Conservation (phyloP, 2,329 filamentous ascomycete genomes). For the Acephala macrosclerotiorum region DNA sequence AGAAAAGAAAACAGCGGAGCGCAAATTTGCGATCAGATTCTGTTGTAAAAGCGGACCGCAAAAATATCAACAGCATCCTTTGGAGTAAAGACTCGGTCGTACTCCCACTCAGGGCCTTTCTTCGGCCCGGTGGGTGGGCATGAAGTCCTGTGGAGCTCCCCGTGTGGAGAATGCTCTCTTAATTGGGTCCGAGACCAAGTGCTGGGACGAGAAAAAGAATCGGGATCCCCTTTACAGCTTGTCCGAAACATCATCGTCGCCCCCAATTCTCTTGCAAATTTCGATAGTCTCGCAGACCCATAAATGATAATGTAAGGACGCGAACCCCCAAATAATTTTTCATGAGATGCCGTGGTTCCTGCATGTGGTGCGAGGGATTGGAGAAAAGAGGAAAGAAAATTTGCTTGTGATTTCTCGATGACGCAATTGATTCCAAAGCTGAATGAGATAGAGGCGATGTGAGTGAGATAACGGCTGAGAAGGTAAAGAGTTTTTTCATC, state of each 20-base stretch:
- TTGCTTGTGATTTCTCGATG: not conserved
- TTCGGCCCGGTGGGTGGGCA: not conserved
- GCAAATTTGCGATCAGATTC: not conserved
- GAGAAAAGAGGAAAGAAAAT: too few species aligned
- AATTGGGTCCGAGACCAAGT: not conserved
- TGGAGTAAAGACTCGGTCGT: slow-evolving; percentile 1
- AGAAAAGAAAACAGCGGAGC: not conserved
- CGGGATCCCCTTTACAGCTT: not conserved
- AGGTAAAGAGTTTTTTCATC: not conserved
- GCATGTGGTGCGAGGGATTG: too few species aligned
- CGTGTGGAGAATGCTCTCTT: not conserved
- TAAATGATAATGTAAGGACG: not conserved
- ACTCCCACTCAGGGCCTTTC: not conserved
- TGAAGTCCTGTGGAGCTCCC: not conserved
- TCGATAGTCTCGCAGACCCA: too few species aligned
- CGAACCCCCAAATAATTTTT: not conserved
- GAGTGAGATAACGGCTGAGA: not conserved
- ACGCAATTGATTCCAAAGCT: not conserved
- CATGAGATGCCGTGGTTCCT: not conserved
- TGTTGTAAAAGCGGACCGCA: not conserved
- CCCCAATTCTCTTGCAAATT: too few species aligned
- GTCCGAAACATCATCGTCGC: not conserved
- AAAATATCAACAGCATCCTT: not conserved
- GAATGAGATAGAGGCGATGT: not conserved
- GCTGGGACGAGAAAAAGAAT: not conserved